phyloP scores from a whole-genome alignment of 192 early-diverging fungal species.

The Backusella australiensis region DNA sequence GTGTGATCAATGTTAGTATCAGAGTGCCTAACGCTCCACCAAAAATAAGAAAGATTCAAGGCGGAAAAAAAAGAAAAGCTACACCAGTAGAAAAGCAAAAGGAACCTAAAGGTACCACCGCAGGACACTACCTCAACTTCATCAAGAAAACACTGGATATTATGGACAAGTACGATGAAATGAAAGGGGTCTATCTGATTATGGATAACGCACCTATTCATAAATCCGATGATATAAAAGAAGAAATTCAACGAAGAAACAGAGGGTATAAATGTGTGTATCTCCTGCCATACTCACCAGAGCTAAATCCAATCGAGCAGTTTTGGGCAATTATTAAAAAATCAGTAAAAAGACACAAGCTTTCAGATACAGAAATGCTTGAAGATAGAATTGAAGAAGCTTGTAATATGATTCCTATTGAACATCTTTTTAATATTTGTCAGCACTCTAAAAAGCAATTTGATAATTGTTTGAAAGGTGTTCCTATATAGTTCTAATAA shows the following conservation, averaged over 20 bases:
- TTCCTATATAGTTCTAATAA: too few species aligned
- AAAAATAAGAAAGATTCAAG: background rate
- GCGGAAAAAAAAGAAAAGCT: background rate
- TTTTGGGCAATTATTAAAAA: too few species aligned
- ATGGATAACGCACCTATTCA: background rate
- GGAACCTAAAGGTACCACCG: background rate
- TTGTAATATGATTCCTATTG: too few species aligned
- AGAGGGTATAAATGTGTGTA: background rate
- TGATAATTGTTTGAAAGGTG: too few species aligned
- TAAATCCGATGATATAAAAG: background rate
- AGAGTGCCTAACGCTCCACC: background rate
- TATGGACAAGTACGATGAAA: background rate
- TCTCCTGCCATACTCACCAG: background rate
- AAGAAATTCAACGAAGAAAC: background rate
- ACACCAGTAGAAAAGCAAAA: background rate
- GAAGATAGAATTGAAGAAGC: too few species aligned
- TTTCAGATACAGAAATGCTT: too few species aligned
- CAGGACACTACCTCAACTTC: conserved; percentile 1
- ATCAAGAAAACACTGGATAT: background rate
- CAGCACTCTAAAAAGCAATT: too few species aligned
- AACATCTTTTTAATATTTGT: too few species aligned
- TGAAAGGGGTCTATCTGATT: conserved; percentile 15
- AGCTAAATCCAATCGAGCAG: background rate
- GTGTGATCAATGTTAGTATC: background rate
- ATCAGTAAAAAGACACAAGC: too few species aligned